Evolutionary conservation across 192 early-diverging fungal genomes (phyloP).

Genomic region (Coemansia sp.): DNA sequence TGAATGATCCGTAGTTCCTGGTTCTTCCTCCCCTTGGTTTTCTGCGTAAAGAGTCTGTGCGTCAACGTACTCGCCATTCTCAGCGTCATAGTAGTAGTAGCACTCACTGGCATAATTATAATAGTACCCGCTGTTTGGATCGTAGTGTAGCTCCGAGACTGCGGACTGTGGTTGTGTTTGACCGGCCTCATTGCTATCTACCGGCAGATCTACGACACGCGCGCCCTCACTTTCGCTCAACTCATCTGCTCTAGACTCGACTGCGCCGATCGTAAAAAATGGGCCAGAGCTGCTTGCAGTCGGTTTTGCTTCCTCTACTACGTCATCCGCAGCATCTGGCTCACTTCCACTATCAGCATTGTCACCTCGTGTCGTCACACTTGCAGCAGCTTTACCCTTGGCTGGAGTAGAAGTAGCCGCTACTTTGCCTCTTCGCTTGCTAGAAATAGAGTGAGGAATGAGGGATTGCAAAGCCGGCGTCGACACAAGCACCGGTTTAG

Average conservation of each 20-base stretch:
- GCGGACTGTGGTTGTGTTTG: neutral
- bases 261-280: conserved; percentile 30
- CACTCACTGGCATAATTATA: conserved; percentile 28
- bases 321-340: neutral
- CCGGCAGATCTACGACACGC: neutral
- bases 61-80: conserved; percentile 30
- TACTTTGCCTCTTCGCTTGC: conserved; percentile 15
- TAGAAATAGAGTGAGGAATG: conserved; percentile 43
- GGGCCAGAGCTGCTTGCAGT: neutral
- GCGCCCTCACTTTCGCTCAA: neutral
- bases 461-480: conserved; percentile 7
- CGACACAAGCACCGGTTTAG: neutral
- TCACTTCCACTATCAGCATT: conserved; percentile 7
- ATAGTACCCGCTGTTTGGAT: conserved; percentile 48
- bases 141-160: conserved; percentile 25
- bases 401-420: neutral
- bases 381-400: neutral
- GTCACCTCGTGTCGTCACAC: conserved; percentile 1
- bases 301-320: neutral
- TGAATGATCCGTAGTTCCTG: conserved; percentile 7
- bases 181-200: neutral
- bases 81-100: conserved; percentile 39
- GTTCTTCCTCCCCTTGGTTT: neutral
- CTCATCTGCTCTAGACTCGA: neutral
- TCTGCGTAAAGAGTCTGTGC: conserved; percentile 10